Evolutionary conservation across 805 yeast species (phyloP).

Genomic region (Phaffomyces thermotolerans): DNA sequence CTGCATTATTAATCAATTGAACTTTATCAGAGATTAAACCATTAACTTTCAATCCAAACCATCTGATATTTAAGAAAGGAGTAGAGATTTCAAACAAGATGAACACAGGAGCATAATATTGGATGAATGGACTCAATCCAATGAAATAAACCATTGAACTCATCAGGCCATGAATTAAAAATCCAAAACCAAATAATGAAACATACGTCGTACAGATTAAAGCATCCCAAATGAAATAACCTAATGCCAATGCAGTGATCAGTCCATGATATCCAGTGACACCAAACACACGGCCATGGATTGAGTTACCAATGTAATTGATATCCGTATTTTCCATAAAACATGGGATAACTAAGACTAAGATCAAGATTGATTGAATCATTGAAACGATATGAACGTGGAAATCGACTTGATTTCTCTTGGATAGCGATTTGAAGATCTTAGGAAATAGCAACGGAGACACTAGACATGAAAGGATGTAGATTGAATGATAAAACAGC

Average conservation of each 20-base stretch:
- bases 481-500: conserved; percentile 25
- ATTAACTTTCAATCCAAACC: conserved; percentile 74
- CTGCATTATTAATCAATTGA: conserved; percentile 56
- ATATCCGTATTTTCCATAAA: not conserved
- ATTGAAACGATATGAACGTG: conserved; percentile 85
- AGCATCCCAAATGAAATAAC: conserved; percentile 85
- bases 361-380: conserved; percentile 68
- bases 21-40: conserved; percentile 44
- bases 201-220: conserved; percentile 50
- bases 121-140: conserved; percentile 57
- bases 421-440: conserved; percentile 19
- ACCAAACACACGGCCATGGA: conserved; percentile 48
- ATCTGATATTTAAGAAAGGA: conserved; percentile 79
- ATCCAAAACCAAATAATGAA: conserved; percentile 61
- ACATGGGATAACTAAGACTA: conserved; percentile 29
- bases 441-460: conserved; percentile 19
- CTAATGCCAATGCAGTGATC: conserved; percentile 56
- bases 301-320: not conserved
- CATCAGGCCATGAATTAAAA: conserved; percentile 68
- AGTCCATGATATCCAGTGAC: conserved; percentile 64
- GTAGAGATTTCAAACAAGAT: conserved; percentile 75
- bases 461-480: conserved; percentile 14
- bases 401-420: conserved; percentile 56
- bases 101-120: conserved; percentile 68
- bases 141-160: conserved; percentile 63